A percentile compares a stretch with the other conserved stretches of the same genome.
phyloP scores from a whole-genome alignment of 495 filamentous ascomycete species.

The Aspergillus sclerotioniger region DNA sequence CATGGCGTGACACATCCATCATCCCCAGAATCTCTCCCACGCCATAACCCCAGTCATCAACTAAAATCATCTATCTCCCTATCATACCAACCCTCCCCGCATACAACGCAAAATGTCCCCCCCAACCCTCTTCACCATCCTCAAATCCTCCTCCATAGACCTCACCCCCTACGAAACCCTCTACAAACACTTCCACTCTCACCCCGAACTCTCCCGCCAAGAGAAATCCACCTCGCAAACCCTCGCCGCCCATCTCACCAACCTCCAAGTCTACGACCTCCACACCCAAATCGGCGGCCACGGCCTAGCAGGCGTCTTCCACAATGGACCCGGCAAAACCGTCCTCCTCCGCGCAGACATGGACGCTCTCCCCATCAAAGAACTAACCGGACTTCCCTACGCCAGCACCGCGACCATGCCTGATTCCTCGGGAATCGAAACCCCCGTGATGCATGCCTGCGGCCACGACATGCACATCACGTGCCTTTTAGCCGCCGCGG shows the following conservation, averaged over 20 bases:
- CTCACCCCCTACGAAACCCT: conserved; percentile 48
- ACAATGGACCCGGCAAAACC: conserved; percentile 48
- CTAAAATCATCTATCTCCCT: no score
- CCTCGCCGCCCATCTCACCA: conserved; percentile 35
- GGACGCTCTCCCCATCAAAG: conserved; percentile 53
- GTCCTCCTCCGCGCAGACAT: conserved; percentile 55
- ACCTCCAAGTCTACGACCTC: conserved; percentile 34
- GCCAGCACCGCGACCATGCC: conserved; percentile 42
- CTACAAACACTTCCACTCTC: conserved; percentile 54
- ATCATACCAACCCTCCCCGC: no score
- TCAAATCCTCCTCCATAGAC: conserved; percentile 21
- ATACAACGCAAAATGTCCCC: conserved; percentile 22
- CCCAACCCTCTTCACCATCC: conserved; percentile 22
- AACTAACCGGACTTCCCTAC: conserved; percentile 50
- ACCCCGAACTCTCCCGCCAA: conserved; percentile 57
- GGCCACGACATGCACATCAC: conserved; percentile 60
- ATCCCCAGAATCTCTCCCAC: no score
- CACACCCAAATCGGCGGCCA: conserved; percentile 49
- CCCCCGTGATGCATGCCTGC: conserved; percentile 56
- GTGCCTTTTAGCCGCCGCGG: conserved; percentile 49
- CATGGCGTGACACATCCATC: no score
- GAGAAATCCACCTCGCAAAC: conserved; percentile 48
- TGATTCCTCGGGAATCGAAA: conserved; percentile 38
- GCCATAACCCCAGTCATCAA: no score
- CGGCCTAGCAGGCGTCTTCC: conserved; percentile 44